These are phyloP conservation scores for Pythium periplocum DNA, from an alignment of 352 stramenopile genomes.

Conservation along the genomic window DNA sequence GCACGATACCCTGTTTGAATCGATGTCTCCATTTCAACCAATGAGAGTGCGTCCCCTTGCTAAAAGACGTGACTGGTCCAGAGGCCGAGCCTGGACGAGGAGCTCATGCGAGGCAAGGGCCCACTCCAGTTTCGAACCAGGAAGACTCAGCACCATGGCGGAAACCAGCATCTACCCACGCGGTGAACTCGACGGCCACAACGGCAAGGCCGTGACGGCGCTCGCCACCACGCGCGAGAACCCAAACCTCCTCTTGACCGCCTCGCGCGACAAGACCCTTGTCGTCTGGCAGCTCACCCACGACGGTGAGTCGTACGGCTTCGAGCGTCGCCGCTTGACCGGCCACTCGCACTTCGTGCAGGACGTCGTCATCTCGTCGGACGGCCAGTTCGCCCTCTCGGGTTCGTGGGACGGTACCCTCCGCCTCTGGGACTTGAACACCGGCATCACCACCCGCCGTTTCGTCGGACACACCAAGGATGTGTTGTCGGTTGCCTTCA, in stretches of 20 bases:
- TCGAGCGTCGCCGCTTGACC: slow-evolving; percentile 93
- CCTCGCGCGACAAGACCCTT: slow-evolving; percentile 96
- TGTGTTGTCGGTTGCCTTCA: slow-evolving; percentile 99
- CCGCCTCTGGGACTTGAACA: slow-evolving; percentile 99
- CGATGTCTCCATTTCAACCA: too few relatives aligned
- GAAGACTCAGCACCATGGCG: slow-evolving; percentile 35
- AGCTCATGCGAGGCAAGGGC: too few relatives aligned
- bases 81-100: too few relatives aligned
- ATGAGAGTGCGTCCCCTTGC: too few relatives aligned
- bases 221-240: slow-evolving; percentile 99
- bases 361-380: slow-evolving; percentile 99
- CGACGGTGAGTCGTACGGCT: slow-evolving; percentile 98
- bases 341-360: slow-evolving; percentile 99
- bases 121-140: too few relatives aligned
- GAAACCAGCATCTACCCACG: slow-evolving; percentile 85
- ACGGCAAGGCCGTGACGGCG: slow-evolving; percentile 88
- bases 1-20: too few relatives aligned
- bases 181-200: slow-evolving; percentile 85
- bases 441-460: slow-evolving; percentile 96
- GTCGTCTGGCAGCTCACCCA: slow-evolving; percentile 88
- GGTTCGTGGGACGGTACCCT: slow-evolving; percentile 99
- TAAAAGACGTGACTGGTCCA: too few relatives aligned
- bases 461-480: slow-evolving; percentile 99
- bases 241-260: slow-evolving; percentile 98
- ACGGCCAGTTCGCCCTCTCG: slow-evolving; percentile 99